Evolutionary conservation across 495 filamentous ascomycete species (phyloP).

Genomic region (Hyaloscypha hepaticicola): DNA sequence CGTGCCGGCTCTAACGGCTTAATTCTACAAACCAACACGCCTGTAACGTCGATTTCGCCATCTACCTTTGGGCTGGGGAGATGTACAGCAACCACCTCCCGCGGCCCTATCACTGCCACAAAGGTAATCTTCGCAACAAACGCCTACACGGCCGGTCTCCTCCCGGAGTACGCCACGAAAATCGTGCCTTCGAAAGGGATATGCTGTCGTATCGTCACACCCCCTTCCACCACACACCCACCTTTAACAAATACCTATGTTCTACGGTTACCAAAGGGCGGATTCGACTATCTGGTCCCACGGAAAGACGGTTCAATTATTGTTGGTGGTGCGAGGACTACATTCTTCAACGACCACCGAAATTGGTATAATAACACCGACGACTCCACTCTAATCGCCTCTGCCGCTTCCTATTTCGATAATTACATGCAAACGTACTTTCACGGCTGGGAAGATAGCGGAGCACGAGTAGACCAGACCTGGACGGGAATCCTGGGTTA

Average conservation of each 20-base stretch:
- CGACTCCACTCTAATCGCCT: conserved; percentile 56
- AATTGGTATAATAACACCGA: conserved; percentile 52
- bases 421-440: conserved; percentile 48
- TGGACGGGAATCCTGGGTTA: conserved; percentile 64
- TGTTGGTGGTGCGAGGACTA: conserved; percentile 48
- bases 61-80: conserved; percentile 34
- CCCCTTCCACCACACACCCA: conserved; percentile 8
- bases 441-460: conserved; percentile 49
- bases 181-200: conserved; percentile 23
- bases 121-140: conserved; percentile 70
- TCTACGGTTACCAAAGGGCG: not conserved
- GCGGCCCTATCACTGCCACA: conserved; percentile 51
- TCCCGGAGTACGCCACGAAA: conserved; percentile 37
- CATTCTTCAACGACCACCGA: conserved; percentile 35
- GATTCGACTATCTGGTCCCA: conserved; percentile 50
- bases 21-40: conserved; percentile 63
- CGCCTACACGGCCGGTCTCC: conserved; percentile 62
- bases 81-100: conserved; percentile 54
- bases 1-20: conserved; percentile 50
- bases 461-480: conserved; percentile 53
- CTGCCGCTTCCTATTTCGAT: conserved; percentile 52
- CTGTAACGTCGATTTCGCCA: conserved; percentile 45
- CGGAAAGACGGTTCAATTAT: conserved; percentile 52
- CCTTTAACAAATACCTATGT: conserved; percentile 12
- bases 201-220: conserved; percentile 13